Conservation (phyloP, 2,329 filamentous ascomycete genomes). For the Apiospora sp. region DNA sequence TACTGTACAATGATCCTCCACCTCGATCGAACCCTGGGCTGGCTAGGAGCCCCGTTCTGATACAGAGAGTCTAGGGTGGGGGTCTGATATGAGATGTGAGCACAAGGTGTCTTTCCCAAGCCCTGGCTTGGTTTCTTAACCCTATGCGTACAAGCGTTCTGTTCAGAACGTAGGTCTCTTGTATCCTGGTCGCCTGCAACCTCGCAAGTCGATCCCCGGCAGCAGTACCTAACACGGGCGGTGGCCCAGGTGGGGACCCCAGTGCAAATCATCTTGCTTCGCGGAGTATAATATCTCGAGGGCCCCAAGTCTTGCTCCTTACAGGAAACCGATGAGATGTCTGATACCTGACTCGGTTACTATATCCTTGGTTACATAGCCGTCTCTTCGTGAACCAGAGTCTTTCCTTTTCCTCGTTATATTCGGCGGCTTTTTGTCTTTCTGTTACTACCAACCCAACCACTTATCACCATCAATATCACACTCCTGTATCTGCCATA, state of each 20-base stretch:
- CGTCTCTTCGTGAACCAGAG: constrained; percentile 1
- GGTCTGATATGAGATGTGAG: constrained; percentile 24
- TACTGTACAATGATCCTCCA: constrained; percentile 3
- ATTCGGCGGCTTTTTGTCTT: constrained; percentile 22
- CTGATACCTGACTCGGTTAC: constrained; percentile 10
- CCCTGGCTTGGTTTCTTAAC: constrained; percentile 14
- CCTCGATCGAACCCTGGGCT: constrained; percentile 19
- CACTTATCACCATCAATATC: constrained; percentile 8
- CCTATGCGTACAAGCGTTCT: constrained; percentile 19
- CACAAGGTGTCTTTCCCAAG: constrained; percentile 19
- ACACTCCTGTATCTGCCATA: neutral
- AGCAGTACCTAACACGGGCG: constrained; percentile 19
- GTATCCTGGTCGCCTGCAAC: constrained; percentile 12
- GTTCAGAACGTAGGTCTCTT: neutral
- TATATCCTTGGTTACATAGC: constrained; percentile 11
- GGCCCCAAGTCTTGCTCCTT: constrained; percentile 17
- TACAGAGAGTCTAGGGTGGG: constrained; percentile 20
- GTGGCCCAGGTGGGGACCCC: constrained; percentile 21
- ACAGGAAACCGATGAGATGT: constrained; percentile 23
- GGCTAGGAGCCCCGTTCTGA: constrained; percentile 7
- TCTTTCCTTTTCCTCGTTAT: constrained; percentile 22
- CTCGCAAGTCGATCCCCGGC: constrained; percentile 19
- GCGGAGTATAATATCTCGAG: constrained; percentile 14
- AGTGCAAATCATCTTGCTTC: constrained; percentile 22
- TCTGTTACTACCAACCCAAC: constrained; percentile 3